Percentiles rank a stretch among this genome's conserved stretches.
phyloP scores from a whole-genome alignment of 2,329 filamentous ascomycete species.

The Monilinia fructigena region DNA sequence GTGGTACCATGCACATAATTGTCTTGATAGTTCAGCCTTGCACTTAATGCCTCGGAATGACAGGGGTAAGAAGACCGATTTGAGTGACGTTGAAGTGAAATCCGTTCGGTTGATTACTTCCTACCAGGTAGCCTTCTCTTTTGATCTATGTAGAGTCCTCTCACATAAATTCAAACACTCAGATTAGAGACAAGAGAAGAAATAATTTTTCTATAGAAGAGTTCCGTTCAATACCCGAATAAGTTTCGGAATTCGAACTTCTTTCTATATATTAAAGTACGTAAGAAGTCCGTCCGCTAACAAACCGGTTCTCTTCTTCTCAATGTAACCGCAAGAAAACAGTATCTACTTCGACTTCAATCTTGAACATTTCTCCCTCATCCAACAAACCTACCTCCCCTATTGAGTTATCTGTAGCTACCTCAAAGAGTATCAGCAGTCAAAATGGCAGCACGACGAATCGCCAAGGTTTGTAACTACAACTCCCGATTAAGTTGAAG shows the following conservation, averaged over 20 bases:
- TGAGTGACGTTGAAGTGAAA: constrained; percentile 1
- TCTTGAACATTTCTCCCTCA: not conserved
- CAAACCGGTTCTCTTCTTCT: not conserved
- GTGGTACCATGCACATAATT: not conserved
- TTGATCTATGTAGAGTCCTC: not conserved
- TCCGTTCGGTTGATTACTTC: not conserved
- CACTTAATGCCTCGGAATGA: constrained; percentile 3
- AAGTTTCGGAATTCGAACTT: not conserved
- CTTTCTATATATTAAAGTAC: not conserved
- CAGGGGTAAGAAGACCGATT: constrained; percentile 1
- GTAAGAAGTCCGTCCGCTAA: not conserved
- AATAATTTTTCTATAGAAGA: too few relatives aligned
- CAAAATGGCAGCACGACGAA: constrained; percentile 38
- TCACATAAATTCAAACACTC: constrained; percentile 17
- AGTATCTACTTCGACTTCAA: not conserved
- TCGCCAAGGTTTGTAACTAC: constrained; percentile 31
- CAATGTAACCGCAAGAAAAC: not conserved
- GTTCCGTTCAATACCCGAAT: not conserved
- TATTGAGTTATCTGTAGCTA: not conserved
- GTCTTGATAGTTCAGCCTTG: constrained; percentile 4
- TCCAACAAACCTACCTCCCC: constrained; percentile 13
- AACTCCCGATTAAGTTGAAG: not conserved
- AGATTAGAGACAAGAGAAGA: not conserved
- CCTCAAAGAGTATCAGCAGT: constrained; percentile 17
- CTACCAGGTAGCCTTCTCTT: constrained; percentile 1